Evolutionary conservation across 2,329 filamentous ascomycete species (phyloP).

Genomic region (Fusarium poae): DNA sequence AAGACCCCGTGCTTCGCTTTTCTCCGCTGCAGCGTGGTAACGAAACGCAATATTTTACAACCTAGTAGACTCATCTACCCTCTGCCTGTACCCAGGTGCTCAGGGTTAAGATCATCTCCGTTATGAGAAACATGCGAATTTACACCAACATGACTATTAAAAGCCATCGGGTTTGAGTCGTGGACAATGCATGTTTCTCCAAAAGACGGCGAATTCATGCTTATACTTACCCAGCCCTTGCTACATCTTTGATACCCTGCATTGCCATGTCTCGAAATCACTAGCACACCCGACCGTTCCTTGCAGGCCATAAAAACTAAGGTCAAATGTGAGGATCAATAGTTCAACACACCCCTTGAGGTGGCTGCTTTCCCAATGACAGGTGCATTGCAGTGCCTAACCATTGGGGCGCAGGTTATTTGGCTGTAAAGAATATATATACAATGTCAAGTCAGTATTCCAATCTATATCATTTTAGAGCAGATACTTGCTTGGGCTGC

Average conservation of each 20-base stretch:
- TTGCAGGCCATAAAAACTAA: constrained; percentile 26
- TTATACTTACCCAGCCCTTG: background rate
- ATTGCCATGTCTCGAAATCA: constrained; percentile 22
- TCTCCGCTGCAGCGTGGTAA: constrained; percentile 1
- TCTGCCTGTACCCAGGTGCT: constrained; percentile 2
- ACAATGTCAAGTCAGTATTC: background rate
- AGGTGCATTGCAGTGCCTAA: background rate
- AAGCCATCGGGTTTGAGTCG: constrained; percentile 2
- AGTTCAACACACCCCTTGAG: constrained; percentile 7
- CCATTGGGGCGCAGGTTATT: background rate
- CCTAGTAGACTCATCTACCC: too few relatives aligned
- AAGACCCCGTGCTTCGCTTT: constrained; percentile 22
- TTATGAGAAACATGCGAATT: constrained; percentile 13
- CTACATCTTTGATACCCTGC: constrained; percentile 6
- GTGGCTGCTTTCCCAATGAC: constrained; percentile 1
- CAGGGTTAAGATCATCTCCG: constrained; percentile 8
- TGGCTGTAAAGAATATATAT: background rate
- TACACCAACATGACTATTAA: background rate
- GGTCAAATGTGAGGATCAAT: constrained; percentile 1
- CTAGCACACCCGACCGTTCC: constrained; percentile 23
- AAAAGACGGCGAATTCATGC: constrained; percentile 4
- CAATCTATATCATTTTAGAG: background rate
- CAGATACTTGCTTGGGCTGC: background rate
- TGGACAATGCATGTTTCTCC: background rate
- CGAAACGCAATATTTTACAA: constrained; percentile 6